Evolutionary conservation across 495 filamentous ascomycete genomes (phyloP).

Genomic region (Lophiotrema nucula): DNA sequence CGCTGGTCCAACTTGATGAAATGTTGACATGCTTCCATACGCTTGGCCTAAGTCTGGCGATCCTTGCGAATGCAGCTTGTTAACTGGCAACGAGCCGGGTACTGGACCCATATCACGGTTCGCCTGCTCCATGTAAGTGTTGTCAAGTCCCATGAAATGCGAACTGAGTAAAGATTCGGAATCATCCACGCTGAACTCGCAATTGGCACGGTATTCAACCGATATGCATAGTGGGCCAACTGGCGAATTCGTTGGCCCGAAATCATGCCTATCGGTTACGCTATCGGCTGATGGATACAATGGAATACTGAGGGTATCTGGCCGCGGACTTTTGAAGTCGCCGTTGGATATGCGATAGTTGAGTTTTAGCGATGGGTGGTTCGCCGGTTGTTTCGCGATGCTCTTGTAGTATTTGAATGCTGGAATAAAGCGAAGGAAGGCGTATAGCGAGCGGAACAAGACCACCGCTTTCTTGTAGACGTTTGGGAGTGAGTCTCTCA

Average conservation of each 20-base stretch:
- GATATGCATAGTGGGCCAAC: constrained; percentile 78
- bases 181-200: constrained; percentile 87
- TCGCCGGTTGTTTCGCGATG: constrained; percentile 67
- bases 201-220: constrained; percentile 80
- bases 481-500: constrained; percentile 71
- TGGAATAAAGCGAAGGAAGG: constrained; percentile 77
- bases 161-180: constrained; percentile 88
- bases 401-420: constrained; percentile 66
- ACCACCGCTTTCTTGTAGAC: constrained; percentile 96
- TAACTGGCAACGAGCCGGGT: constrained; percentile 71
- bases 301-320: constrained; percentile 68
- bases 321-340: constrained; percentile 43
- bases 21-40: constrained; percentile 91
- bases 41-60: constrained; percentile 70
- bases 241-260: constrained; percentile 79
- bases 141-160: constrained; percentile 90
- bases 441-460: constrained; percentile 88
- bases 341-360: constrained; percentile 76
- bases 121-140: constrained; percentile 64
- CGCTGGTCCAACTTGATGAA: constrained; percentile 75
- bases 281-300: constrained; percentile 65
- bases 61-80: constrained; percentile 38
- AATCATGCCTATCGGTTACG: constrained; percentile 71
- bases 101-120: constrained; percentile 50
- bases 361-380: constrained; percentile 64